Evolutionary conservation across 2,329 filamentous ascomycete species (phyloP).

Genomic region (Alternaria sp.): DNA sequence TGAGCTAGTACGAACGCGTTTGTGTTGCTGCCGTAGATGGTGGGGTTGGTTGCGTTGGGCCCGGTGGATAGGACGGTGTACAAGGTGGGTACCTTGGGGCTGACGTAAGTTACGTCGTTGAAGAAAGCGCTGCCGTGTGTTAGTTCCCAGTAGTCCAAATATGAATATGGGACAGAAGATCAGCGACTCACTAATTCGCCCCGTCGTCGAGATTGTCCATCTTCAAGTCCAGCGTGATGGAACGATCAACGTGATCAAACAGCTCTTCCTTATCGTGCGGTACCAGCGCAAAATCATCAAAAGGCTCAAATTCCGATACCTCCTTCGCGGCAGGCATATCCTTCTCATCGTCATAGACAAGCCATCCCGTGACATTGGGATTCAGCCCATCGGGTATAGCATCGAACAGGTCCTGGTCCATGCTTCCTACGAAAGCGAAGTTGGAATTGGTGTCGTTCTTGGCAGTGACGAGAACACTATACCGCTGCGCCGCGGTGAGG

Average conservation of each 20-base stretch:
- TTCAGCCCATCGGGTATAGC: conserved; percentile 70
- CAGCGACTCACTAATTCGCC: conserved; percentile 63
- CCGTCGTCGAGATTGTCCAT: conserved; percentile 74
- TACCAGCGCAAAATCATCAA: conserved; percentile 76
- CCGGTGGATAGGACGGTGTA: conserved; percentile 74
- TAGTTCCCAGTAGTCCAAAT: not conserved
- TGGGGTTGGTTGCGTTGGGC: conserved; percentile 53
- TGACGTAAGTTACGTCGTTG: conserved; percentile 78
- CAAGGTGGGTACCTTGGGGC: conserved; percentile 78
- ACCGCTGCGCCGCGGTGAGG: conserved; percentile 73
- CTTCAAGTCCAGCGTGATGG: conserved; percentile 63
- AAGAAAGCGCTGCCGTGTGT: conserved; percentile 52
- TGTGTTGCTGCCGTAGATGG: conserved; percentile 60
- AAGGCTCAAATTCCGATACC: conserved; percentile 68
- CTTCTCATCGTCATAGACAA: conserved; percentile 61
- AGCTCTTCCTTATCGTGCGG: conserved; percentile 70
- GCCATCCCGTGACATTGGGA: conserved; percentile 64
- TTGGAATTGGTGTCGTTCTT: conserved; percentile 61
- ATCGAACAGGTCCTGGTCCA: conserved; percentile 67
- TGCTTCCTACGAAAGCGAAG: conserved; percentile 66
- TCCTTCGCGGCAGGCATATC: conserved; percentile 58
- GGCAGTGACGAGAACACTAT: conserved; percentile 69
- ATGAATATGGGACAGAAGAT: too few species aligned
- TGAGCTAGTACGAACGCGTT: conserved; percentile 70
- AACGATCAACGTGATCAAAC: conserved; percentile 67